These are phyloP conservation scores for Spathaspora gorwiae DNA, from an alignment of 805 yeast genomes.

Conservation along the genomic window DNA sequence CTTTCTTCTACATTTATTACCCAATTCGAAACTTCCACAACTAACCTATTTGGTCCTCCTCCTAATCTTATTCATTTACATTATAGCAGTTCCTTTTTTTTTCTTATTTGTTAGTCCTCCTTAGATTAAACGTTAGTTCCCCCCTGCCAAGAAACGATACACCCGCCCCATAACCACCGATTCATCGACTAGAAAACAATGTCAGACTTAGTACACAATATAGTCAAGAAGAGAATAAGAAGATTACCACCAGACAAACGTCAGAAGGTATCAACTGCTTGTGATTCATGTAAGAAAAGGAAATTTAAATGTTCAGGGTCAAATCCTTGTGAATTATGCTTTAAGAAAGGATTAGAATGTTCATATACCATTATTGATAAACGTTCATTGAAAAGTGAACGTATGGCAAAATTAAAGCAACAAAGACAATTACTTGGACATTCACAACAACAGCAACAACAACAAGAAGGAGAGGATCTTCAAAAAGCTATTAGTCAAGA, in stretches of 20 bases:
- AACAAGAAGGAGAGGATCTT: background rate
- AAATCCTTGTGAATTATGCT: conserved; percentile 17
- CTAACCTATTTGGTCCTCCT: too few species aligned
- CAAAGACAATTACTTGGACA: background rate
- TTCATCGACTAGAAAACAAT: too few species aligned
- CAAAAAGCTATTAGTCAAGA: background rate
- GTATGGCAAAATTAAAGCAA: conserved; percentile 10
- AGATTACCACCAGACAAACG: conserved; percentile 17
- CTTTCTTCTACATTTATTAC: too few species aligned
- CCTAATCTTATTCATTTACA: too few species aligned
- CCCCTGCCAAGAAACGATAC: too few species aligned
- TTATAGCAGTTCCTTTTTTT: too few species aligned
- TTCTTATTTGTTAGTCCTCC: too few species aligned
- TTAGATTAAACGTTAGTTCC: too few species aligned
- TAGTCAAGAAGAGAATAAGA: conserved; percentile 9
- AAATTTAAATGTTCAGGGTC: conserved; percentile 17
- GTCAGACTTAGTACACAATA: too few species aligned
- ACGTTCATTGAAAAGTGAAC: conserved; percentile 18
- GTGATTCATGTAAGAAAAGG: conserved; percentile 19
- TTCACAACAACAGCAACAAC: background rate
- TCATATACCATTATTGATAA: conserved; percentile 18
- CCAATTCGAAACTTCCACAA: too few species aligned
- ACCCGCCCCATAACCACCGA: too few species aligned
- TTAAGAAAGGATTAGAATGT: conserved; percentile 16
- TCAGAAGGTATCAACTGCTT: conserved; percentile 23